Percentiles rank a stretch among this genome's conserved stretches.
These are phyloP conservation scores for Cercospora zeae-maydis DNA, from an alignment of 2,329 filamentous ascomycete species.

Conservation along the genomic window DNA sequence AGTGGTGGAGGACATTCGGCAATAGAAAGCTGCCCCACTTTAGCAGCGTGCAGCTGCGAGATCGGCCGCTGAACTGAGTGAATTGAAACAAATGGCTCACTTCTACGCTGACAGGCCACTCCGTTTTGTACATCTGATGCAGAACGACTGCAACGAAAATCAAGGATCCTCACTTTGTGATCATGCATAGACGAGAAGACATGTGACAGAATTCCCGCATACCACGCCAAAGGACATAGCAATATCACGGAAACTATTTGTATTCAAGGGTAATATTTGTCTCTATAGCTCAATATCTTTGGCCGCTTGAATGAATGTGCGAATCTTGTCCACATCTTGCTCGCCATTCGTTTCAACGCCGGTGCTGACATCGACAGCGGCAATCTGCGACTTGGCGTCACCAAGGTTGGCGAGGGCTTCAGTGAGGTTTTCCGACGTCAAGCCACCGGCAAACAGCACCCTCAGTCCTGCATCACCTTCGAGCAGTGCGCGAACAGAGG, in stretches of 20 bases:
- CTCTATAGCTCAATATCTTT: constrained; percentile 47
- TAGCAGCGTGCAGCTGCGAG: too few species aligned
- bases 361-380: constrained; percentile 89
- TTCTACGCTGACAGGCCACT: neutral
- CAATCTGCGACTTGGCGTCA: constrained; percentile 56
- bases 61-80: neutral
- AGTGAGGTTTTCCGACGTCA: constrained; percentile 75
- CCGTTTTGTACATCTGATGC: neutral
- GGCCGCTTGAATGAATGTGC: constrained; percentile 70
- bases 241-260: neutral
- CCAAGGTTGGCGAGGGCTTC: constrained; percentile 63
- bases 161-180: neutral
- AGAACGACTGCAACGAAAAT: neutral
- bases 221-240: neutral
- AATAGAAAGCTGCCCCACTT: neutral
- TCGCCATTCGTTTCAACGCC: constrained; percentile 77
- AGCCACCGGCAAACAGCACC: constrained; percentile 78
- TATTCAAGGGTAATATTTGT: neutral
- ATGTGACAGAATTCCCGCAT: neutral
- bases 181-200: neutral
- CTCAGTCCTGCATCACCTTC: constrained; percentile 65
- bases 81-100: neutral
- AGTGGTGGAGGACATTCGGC: neutral
- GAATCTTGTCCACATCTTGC: constrained; percentile 78
- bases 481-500: constrained; percentile 64